A percentile compares a stretch with the other conserved stretches of the same genome.
Conservation (phyloP, 306 rosid species). For the Mimosa pudica region DNA sequence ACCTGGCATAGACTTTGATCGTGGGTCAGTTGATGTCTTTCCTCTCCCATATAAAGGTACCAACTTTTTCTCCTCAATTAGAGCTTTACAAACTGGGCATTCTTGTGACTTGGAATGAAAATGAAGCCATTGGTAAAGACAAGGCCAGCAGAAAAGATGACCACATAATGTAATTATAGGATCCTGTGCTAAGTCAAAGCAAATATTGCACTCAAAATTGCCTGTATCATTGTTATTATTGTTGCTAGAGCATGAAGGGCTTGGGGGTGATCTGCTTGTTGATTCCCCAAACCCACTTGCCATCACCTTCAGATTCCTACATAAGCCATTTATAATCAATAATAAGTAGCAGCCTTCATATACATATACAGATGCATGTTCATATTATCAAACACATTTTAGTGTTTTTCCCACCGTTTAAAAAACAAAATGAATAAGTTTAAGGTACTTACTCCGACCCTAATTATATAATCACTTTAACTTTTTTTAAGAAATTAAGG, state of each 20-base stretch:
- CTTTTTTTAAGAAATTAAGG: no score
- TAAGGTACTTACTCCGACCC: neutral
- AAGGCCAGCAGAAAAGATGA: conserved; percentile 93
- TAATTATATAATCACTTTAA: no score
- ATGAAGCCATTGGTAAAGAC: conserved; percentile 91
- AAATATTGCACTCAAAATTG: conserved; percentile 87
- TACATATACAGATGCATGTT: conserved; percentile 21
- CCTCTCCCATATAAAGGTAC: conserved; percentile 92
- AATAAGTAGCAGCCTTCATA: neutral
- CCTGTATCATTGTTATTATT: conserved; percentile 59
- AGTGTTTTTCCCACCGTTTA: neutral
- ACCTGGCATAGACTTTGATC: conserved; percentile 76
- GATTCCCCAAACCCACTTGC: conserved; percentile 78
- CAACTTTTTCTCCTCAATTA: conserved; percentile 72
- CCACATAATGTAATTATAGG: conserved; percentile 87
- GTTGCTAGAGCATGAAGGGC: conserved; percentile 54
- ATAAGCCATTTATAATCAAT: conserved; percentile 53
- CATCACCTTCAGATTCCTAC: conserved; percentile 52
- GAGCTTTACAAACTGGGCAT: conserved; percentile 91
- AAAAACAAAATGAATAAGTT: neutral
- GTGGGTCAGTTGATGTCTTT: conserved; percentile 82
- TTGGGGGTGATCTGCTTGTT: conserved; percentile 64
- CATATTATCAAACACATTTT: neutral
- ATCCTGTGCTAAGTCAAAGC: conserved; percentile 88
- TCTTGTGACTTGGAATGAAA: conserved; percentile 73